Percentiles rank a stretch among this genome's conserved stretches.
phyloP scores from a whole-genome alignment of 768 basidiomycete genomes.

The Rhizopogon vinicolor region DNA sequence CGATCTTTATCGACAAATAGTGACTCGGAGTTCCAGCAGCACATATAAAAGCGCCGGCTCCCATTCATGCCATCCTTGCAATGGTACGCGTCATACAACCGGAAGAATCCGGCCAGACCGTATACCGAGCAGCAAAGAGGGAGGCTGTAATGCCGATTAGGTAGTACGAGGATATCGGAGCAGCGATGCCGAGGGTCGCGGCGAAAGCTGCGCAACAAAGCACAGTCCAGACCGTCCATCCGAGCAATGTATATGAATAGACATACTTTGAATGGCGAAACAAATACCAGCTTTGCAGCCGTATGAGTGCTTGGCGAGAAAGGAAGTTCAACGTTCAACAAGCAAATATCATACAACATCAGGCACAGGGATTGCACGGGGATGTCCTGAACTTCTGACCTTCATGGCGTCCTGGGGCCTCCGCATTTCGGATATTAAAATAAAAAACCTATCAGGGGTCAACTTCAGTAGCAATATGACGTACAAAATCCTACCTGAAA shows the following conservation, averaged over 20 bases:
- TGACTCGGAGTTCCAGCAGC: conserved; percentile 35
- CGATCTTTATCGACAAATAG: conserved; percentile 47
- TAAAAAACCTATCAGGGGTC: conserved; percentile 43
- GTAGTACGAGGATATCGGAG: conserved; percentile 48
- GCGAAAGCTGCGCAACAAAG: conserved; percentile 39
- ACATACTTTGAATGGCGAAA: conserved; percentile 46
- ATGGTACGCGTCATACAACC: conserved; percentile 45
- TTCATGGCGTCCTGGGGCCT: conserved; percentile 52
- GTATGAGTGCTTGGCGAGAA: conserved; percentile 37
- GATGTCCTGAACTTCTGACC: conserved; percentile 19
- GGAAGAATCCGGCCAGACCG: conserved; percentile 48
- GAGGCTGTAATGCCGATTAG: conserved; percentile 49
- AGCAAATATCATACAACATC: background rate
- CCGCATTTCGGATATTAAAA: conserved; percentile 54
- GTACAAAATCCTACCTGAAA: conserved; percentile 37
- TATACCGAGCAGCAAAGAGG: conserved; percentile 56
- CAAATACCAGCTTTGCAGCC: conserved; percentile 49
- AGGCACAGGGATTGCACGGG: background rate
- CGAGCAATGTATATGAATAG: conserved; percentile 44
- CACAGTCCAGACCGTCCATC: conserved; percentile 43
- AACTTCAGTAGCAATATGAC: background rate
- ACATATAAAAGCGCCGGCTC: conserved; percentile 47
- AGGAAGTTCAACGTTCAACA: background rate
- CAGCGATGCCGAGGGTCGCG: conserved; percentile 43
- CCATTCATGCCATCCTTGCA: conserved; percentile 31